These are phyloP conservation scores for Hydnum rufescens DNA, from an alignment of 768 basidiomycete species.

Conservation along the genomic window DNA sequence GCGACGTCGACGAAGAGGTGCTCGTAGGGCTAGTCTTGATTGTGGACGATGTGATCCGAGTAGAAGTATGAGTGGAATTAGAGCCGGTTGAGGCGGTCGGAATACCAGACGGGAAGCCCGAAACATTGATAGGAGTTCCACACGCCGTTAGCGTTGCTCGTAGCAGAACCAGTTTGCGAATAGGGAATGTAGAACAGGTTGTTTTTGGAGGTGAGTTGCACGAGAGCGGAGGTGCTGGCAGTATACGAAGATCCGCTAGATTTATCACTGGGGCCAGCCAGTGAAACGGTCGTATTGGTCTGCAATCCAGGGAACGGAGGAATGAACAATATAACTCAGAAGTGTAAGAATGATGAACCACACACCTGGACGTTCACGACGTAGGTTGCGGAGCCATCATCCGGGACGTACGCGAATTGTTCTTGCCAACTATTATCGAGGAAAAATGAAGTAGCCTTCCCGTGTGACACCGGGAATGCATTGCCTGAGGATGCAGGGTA, in stretches of 20 bases:
- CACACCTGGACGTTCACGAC: constrained; percentile 48
- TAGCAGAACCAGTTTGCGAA: background rate
- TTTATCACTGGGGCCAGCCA: constrained; percentile 39
- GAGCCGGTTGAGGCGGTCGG: too few relatives aligned
- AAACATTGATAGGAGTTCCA: too few relatives aligned
- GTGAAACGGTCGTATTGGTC: constrained; percentile 42
- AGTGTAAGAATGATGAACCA: background rate
- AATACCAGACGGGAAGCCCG: too few relatives aligned
- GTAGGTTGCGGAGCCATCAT: constrained; percentile 52
- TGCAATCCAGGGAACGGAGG: constrained; percentile 14
- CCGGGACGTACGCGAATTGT: constrained; percentile 60
- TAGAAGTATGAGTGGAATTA: too few relatives aligned
- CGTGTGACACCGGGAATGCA: constrained; percentile 46
- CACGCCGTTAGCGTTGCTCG: too few relatives aligned
- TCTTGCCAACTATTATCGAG: constrained; percentile 33
- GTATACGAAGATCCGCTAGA: constrained; percentile 41
- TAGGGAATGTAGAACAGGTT: constrained; percentile 39
- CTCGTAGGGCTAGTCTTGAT: too few relatives aligned
- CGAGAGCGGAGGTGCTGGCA: constrained; percentile 36
- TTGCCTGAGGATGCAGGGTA: constrained; percentile 30
- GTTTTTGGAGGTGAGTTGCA: constrained; percentile 47
- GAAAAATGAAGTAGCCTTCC: constrained; percentile 55
- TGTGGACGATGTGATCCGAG: too few relatives aligned
- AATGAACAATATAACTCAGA: background rate
- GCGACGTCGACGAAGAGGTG: too few relatives aligned